Evolutionary conservation across 148 eudicot genomes (phyloP).

Genomic region (Fagopyrum tataricum): DNA sequence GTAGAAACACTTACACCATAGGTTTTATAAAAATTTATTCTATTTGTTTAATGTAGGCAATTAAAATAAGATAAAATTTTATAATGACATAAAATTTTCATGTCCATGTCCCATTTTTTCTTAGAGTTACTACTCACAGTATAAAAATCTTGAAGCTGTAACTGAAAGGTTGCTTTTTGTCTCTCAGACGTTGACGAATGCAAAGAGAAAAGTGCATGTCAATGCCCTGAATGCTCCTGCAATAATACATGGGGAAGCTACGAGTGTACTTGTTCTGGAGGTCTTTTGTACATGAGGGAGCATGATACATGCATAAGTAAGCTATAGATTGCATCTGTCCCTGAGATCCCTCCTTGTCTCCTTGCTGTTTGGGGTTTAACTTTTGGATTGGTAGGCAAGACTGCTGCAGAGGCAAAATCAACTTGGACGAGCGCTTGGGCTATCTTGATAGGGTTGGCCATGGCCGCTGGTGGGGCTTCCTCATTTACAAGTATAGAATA

Average conservation of each 20-base stretch:
- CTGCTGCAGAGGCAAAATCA: conserved; percentile 51
- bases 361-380: not conserved
- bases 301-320: conserved; percentile 96
- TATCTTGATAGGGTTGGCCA: conserved; percentile 57
- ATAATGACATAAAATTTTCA: too few species aligned
- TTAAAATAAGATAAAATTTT: too few species aligned
- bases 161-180: not conserved
- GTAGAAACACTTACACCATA: too few species aligned
- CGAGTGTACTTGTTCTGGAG: conserved; percentile 72
- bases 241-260: conserved; percentile 98
- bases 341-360: not conserved
- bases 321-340: not conserved
- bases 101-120: too few species aligned
- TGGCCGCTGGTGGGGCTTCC: conserved; percentile 74
- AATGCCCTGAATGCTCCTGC: conserved; percentile 90
- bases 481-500: conserved; percentile 78
- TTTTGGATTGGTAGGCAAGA: conserved; percentile 49
- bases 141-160: not conserved
- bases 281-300: conserved; percentile 72
- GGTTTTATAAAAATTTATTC: too few species aligned
- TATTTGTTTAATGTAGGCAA: too few species aligned
- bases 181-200: conserved; percentile 79
- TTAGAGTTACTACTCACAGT: too few species aligned
- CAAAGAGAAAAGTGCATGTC: conserved; percentile 79
- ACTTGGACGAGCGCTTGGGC: conserved; percentile 77